Evolutionary conservation across 2,329 filamentous ascomycete species (phyloP), one percentile per base, ranked within the genome.

Genomic region (Nemania sp.): DNA sequence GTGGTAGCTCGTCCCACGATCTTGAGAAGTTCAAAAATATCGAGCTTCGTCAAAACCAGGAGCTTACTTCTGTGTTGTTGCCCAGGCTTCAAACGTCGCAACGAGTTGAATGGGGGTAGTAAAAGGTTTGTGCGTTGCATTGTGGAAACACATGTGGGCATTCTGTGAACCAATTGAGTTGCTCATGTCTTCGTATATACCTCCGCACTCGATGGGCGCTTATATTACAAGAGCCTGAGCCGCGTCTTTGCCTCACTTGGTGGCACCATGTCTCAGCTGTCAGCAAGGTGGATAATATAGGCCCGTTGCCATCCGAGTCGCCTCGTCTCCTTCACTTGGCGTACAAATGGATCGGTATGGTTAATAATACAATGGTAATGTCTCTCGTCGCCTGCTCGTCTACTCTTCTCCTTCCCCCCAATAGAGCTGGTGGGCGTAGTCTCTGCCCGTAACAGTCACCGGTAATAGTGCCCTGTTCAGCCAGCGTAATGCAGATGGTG

Each of bases 151-250:
- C n/a, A n/a, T n/a, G n/a, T 20, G 25, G 29, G 15, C 3, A 12
- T 15, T 42, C 7, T 29, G 25, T 20, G 5, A 32, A 17, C 51
- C 39, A 21, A 48, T 34, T 54, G 25, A 29, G 42, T 40, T 48
- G 48, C 25, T 15, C 50, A 43, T n/a, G 17, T 47, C 25, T 32
- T 54, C 32, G 34, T 21, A n/a, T 49, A 37, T 59, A 54, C 49
- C 53, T 59, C 51, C 59, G 42, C 34, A 65, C 59, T 66, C 62
- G 57, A 68, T 70, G 12, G 25, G 25, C 25, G 25, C 25, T 29
- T 70, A 72, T 57, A 69, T 67, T 71, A 70, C 69, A 72, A 60
- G 65, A 64, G 65, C 68, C 65, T 67, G 70, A 65, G 61, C 66
- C 70, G 62, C 59, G 69, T 71, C 57, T 39, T 48, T 58, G 63